A percentile compares a stretch with the other conserved stretches of the same genome.
Evolutionary conservation across 116 monocot species (phyloP).

Genomic region (Trichopus zeylanicus): DNA sequence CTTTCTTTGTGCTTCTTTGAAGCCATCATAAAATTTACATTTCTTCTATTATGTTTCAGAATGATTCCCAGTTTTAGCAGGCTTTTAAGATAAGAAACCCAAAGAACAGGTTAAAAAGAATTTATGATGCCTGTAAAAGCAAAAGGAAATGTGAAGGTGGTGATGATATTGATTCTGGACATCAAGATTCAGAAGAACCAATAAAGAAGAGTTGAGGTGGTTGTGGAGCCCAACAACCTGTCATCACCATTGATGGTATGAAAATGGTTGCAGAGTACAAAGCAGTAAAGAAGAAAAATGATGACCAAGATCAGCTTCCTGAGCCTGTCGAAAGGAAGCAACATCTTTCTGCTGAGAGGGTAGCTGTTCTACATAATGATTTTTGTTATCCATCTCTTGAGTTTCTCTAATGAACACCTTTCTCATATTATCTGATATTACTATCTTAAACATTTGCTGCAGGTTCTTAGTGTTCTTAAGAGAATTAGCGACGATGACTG

Average conservation of each 20-base stretch:
- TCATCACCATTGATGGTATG: constrained; percentile 95
- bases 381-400: not conserved
- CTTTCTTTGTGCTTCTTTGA: not conserved
- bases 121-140: constrained; percentile 96
- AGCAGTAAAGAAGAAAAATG: constrained; percentile 84
- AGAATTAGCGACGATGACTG: constrained; percentile 97
- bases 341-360: constrained; percentile 90
- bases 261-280: constrained; percentile 98
- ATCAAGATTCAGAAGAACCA: constrained; percentile 71
- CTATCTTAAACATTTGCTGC: constrained; percentile 1
- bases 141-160: constrained; percentile 87
- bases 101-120: constrained; percentile 78
- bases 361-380: not conserved
- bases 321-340: constrained; percentile 90
- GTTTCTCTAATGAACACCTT: too few species aligned
- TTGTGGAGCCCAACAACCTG: constrained; percentile 96
- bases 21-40: not conserved
- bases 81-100: constrained; percentile 94
- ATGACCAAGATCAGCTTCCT: constrained; percentile 95
- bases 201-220: constrained; percentile 79
- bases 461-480: constrained; percentile 96
- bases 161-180: constrained; percentile 79
- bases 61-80: constrained; percentile 76
- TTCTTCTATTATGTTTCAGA: constrained; percentile 36
- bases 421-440: constrained; percentile 1